A percentile compares a stretch with the other conserved stretches of the same genome.
Conservation (phyloP, 768 basidiomycete genomes). For the Lenzites betulinus region DNA sequence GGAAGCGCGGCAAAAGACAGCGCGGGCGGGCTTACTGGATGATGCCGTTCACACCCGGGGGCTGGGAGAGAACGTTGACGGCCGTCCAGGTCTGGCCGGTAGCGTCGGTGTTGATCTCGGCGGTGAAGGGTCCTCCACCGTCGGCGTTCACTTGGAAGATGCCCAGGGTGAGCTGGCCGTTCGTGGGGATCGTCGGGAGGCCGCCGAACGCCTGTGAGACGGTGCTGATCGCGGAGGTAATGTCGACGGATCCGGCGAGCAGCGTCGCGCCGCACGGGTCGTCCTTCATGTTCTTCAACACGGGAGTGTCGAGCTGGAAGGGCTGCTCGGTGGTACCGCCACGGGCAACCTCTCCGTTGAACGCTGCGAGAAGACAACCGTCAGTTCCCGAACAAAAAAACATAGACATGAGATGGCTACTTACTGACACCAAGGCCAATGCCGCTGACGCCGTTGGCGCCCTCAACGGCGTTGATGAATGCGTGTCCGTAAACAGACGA, state of each 20-base stretch:
- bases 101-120: constrained; percentile 32
- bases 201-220: constrained; percentile 23
- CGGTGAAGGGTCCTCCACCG: constrained; percentile 34
- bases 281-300: constrained; percentile 25
- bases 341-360: constrained; percentile 25
- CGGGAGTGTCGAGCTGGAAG: constrained; percentile 32
- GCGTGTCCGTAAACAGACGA: constrained; percentile 29
- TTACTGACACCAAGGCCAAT: constrained; percentile 29
- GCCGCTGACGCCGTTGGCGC: constrained; percentile 32
- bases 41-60: constrained; percentile 30
- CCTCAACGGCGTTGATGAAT: constrained; percentile 27
- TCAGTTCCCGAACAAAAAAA: background rate
- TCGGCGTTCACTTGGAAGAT: constrained; percentile 36
- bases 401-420: background rate
- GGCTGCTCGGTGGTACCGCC: constrained; percentile 31
- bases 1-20: background rate
- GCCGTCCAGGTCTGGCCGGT: constrained; percentile 29
- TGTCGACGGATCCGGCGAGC: constrained; percentile 28
- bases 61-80: constrained; percentile 26
- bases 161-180: constrained; percentile 27
- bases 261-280: constrained; percentile 32
- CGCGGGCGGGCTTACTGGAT: constrained; percentile 5
- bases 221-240: constrained; percentile 20
- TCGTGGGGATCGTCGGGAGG: constrained; percentile 28
- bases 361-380: background rate